phyloP scores from a whole-genome alignment of 768 basidiomycete species.

The Leccinum sublutescens region DNA sequence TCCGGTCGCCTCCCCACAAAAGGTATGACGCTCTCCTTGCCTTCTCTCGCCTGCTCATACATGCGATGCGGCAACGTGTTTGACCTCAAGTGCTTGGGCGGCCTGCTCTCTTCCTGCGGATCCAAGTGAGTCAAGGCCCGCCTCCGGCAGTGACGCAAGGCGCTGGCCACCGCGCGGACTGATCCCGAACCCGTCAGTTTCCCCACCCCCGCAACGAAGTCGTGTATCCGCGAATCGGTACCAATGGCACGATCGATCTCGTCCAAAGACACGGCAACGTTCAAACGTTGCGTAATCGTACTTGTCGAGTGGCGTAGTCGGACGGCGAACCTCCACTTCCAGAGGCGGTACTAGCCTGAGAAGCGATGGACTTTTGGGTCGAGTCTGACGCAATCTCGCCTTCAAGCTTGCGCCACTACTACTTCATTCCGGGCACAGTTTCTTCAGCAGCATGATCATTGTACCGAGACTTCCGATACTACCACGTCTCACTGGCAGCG shows the following conservation, averaged over 20 bases:
- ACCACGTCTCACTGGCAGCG: conserved; percentile 39
- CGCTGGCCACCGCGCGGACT: conserved; percentile 17
- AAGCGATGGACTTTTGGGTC: conserved; percentile 6
- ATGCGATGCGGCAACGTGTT: conserved; percentile 43
- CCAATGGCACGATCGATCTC: conserved; percentile 29
- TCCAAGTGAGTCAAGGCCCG: background rate
- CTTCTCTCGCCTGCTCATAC: conserved; percentile 38
- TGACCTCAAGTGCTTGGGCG: conserved; percentile 20
- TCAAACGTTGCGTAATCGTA: conserved; percentile 21
- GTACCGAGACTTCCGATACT: conserved; percentile 27
- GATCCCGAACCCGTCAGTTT: conserved; percentile 15
- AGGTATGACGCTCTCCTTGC: conserved; percentile 18
- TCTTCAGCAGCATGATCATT: conserved; percentile 15
- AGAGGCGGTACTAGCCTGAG: conserved; percentile 3
- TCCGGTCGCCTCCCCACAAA: conserved; percentile 26
- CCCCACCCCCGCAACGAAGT: conserved; percentile 26
- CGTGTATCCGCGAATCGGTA: conserved; percentile 21
- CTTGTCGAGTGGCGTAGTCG: conserved; percentile 23
- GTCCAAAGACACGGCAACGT: conserved; percentile 20
- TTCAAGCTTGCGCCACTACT: conserved; percentile 26
- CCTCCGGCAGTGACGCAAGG: conserved; percentile 18
- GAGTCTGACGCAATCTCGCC: conserved; percentile 6
- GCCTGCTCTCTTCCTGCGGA: conserved; percentile 24
- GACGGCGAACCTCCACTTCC: conserved; percentile 22
- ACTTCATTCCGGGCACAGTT: conserved; percentile 35